Evolutionary conservation across 2,329 filamentous ascomycete species (phyloP).

Genomic region (Teratosphaeriaceae sp.): DNA sequence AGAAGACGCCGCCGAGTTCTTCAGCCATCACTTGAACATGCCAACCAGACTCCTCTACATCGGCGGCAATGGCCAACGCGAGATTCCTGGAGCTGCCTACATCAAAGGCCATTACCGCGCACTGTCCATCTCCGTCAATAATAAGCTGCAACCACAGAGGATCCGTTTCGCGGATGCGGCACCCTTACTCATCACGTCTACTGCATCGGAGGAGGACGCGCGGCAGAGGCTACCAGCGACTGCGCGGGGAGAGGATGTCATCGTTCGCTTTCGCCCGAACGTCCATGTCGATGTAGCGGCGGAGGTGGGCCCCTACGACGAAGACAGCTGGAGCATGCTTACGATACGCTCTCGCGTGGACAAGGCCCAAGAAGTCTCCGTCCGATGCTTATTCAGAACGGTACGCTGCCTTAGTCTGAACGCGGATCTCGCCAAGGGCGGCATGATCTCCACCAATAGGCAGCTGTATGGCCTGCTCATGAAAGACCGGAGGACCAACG

Average conservation of each 20-base stretch:
- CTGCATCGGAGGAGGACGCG: conserved; percentile 29
- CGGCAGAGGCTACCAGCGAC: conserved; percentile 22
- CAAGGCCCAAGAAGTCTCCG: conserved; percentile 24
- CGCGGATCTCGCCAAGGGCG: conserved; percentile 25
- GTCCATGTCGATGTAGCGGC: conserved; percentile 27
- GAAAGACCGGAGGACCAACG: conserved; percentile 27
- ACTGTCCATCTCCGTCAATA: conserved; percentile 27
- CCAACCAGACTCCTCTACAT: conserved; percentile 26
- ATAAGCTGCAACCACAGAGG: conserved; percentile 28
- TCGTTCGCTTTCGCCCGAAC: conserved; percentile 28
- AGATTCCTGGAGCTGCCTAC: conserved; percentile 28
- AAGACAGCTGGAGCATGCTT: conserved; percentile 28
- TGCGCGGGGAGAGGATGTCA: conserved; percentile 25
- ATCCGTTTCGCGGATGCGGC: conserved; percentile 29
- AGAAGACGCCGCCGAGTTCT: conserved; percentile 23
- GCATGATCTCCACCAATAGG: conserved; percentile 27
- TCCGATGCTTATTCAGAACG: conserved; percentile 26
- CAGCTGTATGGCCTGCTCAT: conserved; percentile 28
- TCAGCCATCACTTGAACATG: conserved; percentile 23
- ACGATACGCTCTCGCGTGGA: conserved; percentile 25
- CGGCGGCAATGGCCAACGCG: conserved; percentile 27
- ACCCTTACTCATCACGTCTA: conserved; percentile 27
- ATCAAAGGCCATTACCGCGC: conserved; percentile 26
- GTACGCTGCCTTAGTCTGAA: conserved; percentile 28
- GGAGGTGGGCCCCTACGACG: conserved; percentile 25